phyloP scores from a whole-genome alignment of 495 filamentous ascomycete species.

The Annulohypoxylon bovei region DNA sequence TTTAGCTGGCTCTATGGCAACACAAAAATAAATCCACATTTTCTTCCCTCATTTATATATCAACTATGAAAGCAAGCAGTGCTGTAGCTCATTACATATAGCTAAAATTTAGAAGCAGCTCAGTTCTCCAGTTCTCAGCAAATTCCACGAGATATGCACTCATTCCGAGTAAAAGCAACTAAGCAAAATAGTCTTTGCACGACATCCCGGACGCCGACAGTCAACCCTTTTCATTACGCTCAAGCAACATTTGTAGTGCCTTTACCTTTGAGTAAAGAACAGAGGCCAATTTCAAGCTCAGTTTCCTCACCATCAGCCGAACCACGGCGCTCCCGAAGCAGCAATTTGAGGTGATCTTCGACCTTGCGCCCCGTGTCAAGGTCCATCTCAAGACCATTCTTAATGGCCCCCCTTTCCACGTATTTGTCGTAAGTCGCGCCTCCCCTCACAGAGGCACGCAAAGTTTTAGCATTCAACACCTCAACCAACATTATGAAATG shows the following conservation, averaged over 20 bases:
- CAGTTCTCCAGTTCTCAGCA: not conserved
- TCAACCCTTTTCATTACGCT: not conserved
- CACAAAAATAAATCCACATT: not conserved
- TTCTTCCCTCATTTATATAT: not conserved
- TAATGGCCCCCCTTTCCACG: conserved; percentile 21
- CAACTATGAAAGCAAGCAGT: not conserved
- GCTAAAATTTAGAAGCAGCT: not conserved
- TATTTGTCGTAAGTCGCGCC: conserved; percentile 37
- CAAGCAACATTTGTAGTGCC: not conserved
- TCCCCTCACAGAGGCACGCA: conserved; percentile 10
- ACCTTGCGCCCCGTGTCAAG: conserved; percentile 35
- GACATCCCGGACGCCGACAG: not conserved
- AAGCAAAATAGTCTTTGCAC: not conserved
- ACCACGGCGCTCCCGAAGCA: conserved; percentile 13
- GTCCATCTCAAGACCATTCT: conserved; percentile 40
- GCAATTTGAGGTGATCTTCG: conserved; percentile 24
- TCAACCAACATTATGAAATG: conserved; percentile 42
- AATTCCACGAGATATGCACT: no score
- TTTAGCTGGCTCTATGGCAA: not conserved
- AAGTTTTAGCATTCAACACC: conserved; percentile 5
- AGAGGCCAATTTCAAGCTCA: conserved; percentile 25
- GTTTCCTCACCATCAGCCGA: not conserved
- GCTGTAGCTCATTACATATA: not conserved
- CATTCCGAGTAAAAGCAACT: no score
- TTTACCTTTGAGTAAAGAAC: conserved; percentile 35